phyloP scores from a whole-genome alignment of 768 basidiomycete species.

The Podaxis sp. region DNA sequence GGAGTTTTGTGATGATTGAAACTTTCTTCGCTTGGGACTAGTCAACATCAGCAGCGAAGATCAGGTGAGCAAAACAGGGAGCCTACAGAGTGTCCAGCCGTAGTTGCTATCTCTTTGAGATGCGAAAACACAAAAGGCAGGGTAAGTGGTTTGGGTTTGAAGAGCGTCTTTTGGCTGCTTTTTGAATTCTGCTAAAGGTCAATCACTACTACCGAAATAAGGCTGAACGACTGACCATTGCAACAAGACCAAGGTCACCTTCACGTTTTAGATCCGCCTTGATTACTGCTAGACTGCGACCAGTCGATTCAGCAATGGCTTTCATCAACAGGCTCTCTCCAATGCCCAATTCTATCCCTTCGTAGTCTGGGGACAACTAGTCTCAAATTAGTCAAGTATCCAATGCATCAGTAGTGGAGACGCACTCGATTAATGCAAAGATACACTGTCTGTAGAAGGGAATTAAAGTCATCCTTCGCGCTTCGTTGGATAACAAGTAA shows the following conservation, averaged over 20 bases:
- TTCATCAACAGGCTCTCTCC: slow-evolving; percentile 94
- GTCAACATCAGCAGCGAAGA: not conserved
- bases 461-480: slow-evolving; percentile 66
- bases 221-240: slow-evolving; percentile 61
- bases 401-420: slow-evolving; percentile 13
- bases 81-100: slow-evolving; percentile 75
- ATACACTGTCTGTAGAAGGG: slow-evolving; percentile 87
- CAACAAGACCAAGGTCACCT: slow-evolving; percentile 94
- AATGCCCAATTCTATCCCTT: slow-evolving; percentile 93
- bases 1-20: slow-evolving; percentile 88
- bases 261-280: slow-evolving; percentile 93
- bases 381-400: slow-evolving; percentile 10
- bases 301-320: slow-evolving; percentile 93
- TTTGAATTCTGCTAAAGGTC: slow-evolving; percentile 71
- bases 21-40: slow-evolving; percentile 96
- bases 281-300: slow-evolving; percentile 76
- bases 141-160: slow-evolving; percentile 91
- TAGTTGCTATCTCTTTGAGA: slow-evolving; percentile 86
- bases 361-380: slow-evolving; percentile 92
- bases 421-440: slow-evolving; percentile 94
- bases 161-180: slow-evolving; percentile 88
- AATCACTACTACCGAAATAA: not conserved
- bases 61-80: not conserved
- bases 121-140: slow-evolving; percentile 88
- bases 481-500: slow-evolving; percentile 88